Evolutionary conservation across 1,139 yeast species (phyloP).

Genomic region (Candida glucosophila): DNA sequence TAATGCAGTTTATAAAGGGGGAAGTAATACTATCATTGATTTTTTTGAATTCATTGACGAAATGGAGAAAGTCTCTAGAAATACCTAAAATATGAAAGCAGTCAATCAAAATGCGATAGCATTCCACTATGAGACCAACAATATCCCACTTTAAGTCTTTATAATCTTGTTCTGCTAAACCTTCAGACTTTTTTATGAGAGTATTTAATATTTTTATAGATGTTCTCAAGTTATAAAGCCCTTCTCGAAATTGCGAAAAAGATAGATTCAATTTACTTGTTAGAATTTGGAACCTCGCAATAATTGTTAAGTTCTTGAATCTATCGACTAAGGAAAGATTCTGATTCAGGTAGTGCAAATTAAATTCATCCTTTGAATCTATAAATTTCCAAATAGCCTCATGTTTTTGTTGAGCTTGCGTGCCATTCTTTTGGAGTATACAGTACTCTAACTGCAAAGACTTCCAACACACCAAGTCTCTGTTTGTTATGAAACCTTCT

Average conservation of each 20-base stretch:
- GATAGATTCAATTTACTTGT: constrained; percentile 15
- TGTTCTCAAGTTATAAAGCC: constrained; percentile 24
- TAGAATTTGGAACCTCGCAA: constrained; percentile 27
- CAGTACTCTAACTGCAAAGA: constrained; percentile 22
- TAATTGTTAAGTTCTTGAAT: constrained; percentile 22
- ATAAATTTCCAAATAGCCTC: constrained; percentile 16
- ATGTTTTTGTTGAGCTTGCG: constrained; percentile 15
- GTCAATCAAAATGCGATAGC: constrained; percentile 28
- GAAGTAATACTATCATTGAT: constrained; percentile 19
- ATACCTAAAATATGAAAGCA: constrained; percentile 39
- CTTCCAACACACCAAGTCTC: constrained; percentile 18
- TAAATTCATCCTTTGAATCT: constrained; percentile 21
- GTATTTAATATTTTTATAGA: constrained; percentile 35
- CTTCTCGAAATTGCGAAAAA: constrained; percentile 10
- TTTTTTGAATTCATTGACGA: constrained; percentile 36
- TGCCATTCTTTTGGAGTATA: constrained; percentile 8
- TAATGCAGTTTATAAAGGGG: constrained; percentile 20
- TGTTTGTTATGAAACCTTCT: background rate
- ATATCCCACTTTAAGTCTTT: constrained; percentile 27
- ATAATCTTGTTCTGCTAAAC: constrained; percentile 13
- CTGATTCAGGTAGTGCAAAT: constrained; percentile 8
- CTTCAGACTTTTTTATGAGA: constrained; percentile 25
- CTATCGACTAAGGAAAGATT: constrained; percentile 15
- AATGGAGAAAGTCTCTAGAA: constrained; percentile 45
- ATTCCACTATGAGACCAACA: constrained; percentile 19